Evolutionary conservation across 192 early-diverging fungal species (phyloP).

Genomic region (Nowakowskiella sp.): DNA sequence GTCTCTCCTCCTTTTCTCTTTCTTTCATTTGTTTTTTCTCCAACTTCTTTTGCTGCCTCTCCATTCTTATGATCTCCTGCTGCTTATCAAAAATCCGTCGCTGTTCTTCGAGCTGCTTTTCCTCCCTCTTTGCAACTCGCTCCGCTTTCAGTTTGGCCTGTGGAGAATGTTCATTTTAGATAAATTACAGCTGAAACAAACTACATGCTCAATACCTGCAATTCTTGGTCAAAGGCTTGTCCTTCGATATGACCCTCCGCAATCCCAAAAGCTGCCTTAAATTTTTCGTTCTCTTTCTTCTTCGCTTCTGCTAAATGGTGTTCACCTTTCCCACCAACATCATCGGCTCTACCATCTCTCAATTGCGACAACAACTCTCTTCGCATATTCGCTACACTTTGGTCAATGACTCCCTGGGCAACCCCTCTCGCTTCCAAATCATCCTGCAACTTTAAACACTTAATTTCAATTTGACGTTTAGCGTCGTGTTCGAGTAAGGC

Average conservation of each 20-base stretch:
- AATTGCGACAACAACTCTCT: slow-evolving; percentile 48
- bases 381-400: slow-evolving; percentile 53
- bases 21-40: slow-evolving; percentile 16
- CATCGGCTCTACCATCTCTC: slow-evolving; percentile 13
- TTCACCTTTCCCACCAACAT: slow-evolving; percentile 24
- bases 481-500: slow-evolving; percentile 80
- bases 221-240: slow-evolving; percentile 66
- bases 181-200: neutral
- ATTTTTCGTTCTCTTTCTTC: slow-evolving; percentile 49
- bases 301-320: slow-evolving; percentile 70
- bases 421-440: slow-evolving; percentile 68
- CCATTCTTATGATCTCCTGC: slow-evolving; percentile 10
- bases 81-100: neutral
- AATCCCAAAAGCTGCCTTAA: slow-evolving; percentile 65
- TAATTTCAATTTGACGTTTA: slow-evolving; percentile 79
- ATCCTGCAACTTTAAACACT: slow-evolving; percentile 72
- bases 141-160: slow-evolving; percentile 16
- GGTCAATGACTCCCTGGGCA: slow-evolving; percentile 58
- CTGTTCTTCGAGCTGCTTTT: slow-evolving; percentile 15
- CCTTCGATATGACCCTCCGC: slow-evolving; percentile 55
- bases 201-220: slow-evolving; percentile 46
- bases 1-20: slow-evolving; percentile 7
- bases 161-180: neutral
- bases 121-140: slow-evolving; percentile 22
- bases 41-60: neutral